Base-by-base conservation (phyloP, 768 basidiomycete genomes). In the Hypholoma fasciculare region DNA sequence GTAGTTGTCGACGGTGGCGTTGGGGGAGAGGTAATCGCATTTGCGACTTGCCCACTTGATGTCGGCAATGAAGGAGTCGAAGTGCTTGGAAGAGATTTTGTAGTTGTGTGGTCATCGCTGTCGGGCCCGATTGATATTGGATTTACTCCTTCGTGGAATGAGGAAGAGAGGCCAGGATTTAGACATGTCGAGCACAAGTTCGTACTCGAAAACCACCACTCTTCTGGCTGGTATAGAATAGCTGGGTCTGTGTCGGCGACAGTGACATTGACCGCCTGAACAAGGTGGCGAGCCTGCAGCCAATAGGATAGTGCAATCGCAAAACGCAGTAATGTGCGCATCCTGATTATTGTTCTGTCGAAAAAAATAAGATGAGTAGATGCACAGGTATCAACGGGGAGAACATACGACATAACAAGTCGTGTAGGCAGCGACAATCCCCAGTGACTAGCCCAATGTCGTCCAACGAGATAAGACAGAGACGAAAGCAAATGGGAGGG, bases 131-230 rank as follows among this genome's bases (percentile, higher is more conserved):
- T 49, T 20, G 59, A 26, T 30, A 60, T 37, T 19, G 67, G 42
- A 57, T 75, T 66, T 11, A 70, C 64, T 14, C 70, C 76, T 59
- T 74, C 68, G 61, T 80, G 78, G 56, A 69, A 79, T 9, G 77
- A 73, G 1, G 65, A 48, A 26, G 55, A 36, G 9, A 62, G 12
- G 19, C 66, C 65, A 0, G 72, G 70, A 53, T 70, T 64, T 8
- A 72, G 54, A 63, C 77, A 77, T 9, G 61, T 49, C n/a, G 66
- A 46, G 61, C 74, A 77, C 4, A 62, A 55, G 38, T 64, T 59
- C 13, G 67, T 44, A 56, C 67, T 76, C 13, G 73, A 59, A 54
- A 64, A 66, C 79, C 79, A 80, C 14, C 68, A 69, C 4, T 56
- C 54, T n/a, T 63, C 39, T 5, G 78, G 79, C 16, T 62, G 49